Conservation (phyloP, 2,329 filamentous ascomycete genomes). For the Arthrobotrys musiformis region DNA sequence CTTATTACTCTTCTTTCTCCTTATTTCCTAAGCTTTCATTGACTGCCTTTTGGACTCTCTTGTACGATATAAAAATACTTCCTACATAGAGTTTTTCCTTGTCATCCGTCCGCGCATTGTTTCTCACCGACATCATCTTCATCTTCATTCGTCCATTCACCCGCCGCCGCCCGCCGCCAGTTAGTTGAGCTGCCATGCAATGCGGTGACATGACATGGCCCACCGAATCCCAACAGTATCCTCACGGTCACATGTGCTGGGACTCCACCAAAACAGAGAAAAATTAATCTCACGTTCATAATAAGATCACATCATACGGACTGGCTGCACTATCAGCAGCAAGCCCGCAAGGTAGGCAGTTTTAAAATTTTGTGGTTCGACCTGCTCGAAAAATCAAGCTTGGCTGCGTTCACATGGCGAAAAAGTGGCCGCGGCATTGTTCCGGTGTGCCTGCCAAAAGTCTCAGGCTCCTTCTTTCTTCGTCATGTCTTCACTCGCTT, state of each 20-base stretch:
- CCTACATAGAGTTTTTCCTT: constrained; percentile 52
- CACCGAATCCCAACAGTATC: not conserved
- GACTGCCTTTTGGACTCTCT: constrained; percentile 23
- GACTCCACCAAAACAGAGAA: not conserved
- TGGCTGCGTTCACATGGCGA: constrained; percentile 51
- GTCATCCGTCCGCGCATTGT: not conserved
- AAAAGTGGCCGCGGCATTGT: constrained; percentile 56
- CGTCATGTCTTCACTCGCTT: constrained; percentile 39
- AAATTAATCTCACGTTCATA: constrained; percentile 13
- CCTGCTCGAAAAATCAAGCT: constrained; percentile 47
- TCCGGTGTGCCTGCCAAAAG: constrained; percentile 36
- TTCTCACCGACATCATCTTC: no score
- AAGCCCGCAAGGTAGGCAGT: not conserved
- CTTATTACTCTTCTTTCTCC: constrained; percentile 3
- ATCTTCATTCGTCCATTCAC: not conserved
- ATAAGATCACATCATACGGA: not conserved
- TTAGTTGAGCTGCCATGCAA: no score
- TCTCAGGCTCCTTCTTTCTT: constrained; percentile 42
- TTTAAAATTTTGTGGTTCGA: constrained; percentile 31
- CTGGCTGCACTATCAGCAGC: not conserved
- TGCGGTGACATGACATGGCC: not conserved
- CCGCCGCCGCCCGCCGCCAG: no score
- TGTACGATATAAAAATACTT: constrained; percentile 53
- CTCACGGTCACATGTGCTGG: constrained; percentile 24
- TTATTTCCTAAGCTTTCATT: no score